Base-by-base conservation (phyloP, 2,329 filamentous ascomycete genomes). In the Kalmusia sp. region DNA sequence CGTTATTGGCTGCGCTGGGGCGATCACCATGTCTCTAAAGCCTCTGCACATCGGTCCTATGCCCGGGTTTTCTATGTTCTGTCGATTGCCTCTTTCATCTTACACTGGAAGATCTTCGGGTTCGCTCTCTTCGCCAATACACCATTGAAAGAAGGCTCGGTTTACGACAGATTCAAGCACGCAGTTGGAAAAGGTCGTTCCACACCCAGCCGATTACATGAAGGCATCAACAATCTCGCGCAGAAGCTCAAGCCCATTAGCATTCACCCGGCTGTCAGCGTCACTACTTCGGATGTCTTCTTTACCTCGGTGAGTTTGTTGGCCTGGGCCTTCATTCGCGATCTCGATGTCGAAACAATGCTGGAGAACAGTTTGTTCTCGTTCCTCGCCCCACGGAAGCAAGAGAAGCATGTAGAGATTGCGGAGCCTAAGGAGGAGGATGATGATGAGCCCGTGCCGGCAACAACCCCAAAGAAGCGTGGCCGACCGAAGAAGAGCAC, bases 241-340 rank as follows among this genome's bases (percentile, higher is more conserved):
- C 40, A 79, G 75, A 64, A 70, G 83, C 11, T 74, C 82, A 22
- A 80, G 77, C 34, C 79, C 1, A 76, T 84, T 45, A 77, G 76
- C 53, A 82, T 82, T 47, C 84, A 88, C 63, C 85, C 85, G 0
- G 81, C 80, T 19, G 80, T 88, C 25, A 80, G 80, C 17, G 81
- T 79, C 15, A 81, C 82, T 0, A 83, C 81, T 5, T 81, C 80
- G 70, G 86, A 89, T 67, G 84, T 85, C 1, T 65, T 88, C 12
- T 74, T 87, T 30, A 84, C 80, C 19, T 75, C 77, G 1, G 53
- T 84, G 12, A 82, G 79, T 51, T 68, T 87, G n/a, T 79, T 83
- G 1, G 51, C 82, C 2, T 87, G 85, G 84, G 79, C 82, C n/a
- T 82, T 82, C 34, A 76, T 82, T 1, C 76, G 83, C 27, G 78